Percentiles rank a stretch among this genome's conserved stretches.
phyloP scores from a whole-genome alignment of 148 eudicot genomes.

The Persicaria maculosa region DNA sequence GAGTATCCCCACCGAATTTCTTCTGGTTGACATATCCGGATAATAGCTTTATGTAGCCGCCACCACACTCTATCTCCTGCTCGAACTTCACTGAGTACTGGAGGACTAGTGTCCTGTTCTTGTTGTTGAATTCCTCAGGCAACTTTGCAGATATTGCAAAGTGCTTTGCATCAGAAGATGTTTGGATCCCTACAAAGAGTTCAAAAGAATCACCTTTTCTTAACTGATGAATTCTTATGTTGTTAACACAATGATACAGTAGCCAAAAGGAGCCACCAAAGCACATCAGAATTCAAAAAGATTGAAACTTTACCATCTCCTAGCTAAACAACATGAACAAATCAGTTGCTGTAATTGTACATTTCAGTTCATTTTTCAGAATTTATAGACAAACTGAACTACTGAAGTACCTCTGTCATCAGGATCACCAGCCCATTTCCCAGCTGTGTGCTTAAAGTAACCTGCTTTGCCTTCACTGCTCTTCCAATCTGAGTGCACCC shows the following conservation, averaged over 20 bases:
- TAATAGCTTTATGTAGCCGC: slow-evolving; percentile 74
- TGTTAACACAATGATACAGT: background rate
- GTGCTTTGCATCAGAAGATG: slow-evolving; percentile 64
- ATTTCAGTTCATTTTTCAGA: background rate
- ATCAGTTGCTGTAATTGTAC: background rate
- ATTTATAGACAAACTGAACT: background rate
- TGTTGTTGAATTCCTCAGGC: slow-evolving; percentile 60
- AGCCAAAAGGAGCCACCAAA: background rate
- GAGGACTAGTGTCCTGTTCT: slow-evolving; percentile 69
- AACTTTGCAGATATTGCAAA: slow-evolving; percentile 75
- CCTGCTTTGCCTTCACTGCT: slow-evolving; percentile 72
- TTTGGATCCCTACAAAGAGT: slow-evolving; percentile 56
- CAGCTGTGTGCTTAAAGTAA: slow-evolving; percentile 65
- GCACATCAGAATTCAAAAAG: background rate
- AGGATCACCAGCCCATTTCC: slow-evolving; percentile 69
- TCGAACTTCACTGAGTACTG: slow-evolving; percentile 71
- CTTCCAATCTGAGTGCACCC: slow-evolving; percentile 87
- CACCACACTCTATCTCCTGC: slow-evolving; percentile 87
- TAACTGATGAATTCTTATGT: background rate
- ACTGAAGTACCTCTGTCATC: slow-evolving; percentile 56
- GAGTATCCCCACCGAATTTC: slow-evolving; percentile 88
- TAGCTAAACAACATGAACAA: too few relatives aligned
- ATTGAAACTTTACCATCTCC: too few relatives aligned
- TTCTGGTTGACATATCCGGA: slow-evolving; percentile 79
- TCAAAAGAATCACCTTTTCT: background rate